phyloP scores from a whole-genome alignment of 2,329 filamentous ascomycete genomes.

The Penicillium concentricum region DNA sequence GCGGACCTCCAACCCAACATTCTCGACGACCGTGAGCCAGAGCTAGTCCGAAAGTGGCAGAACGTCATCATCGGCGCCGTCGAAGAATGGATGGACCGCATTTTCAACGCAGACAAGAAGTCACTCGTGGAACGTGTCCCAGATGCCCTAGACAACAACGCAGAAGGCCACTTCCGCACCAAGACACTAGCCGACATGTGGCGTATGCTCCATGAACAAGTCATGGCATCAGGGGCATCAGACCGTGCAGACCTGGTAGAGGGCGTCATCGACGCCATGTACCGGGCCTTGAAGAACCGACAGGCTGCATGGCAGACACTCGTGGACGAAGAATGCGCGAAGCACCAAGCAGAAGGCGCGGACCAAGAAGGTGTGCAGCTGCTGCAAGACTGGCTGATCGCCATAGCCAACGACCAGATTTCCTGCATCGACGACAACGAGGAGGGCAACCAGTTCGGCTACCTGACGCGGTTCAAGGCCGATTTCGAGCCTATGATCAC shows the following conservation, averaged over 20 bases:
- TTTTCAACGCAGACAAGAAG: slow-evolving; percentile 76
- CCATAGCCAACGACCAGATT: slow-evolving; percentile 97
- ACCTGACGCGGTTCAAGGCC: slow-evolving; percentile 80
- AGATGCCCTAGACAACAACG: slow-evolving; percentile 80
- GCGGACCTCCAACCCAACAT: slow-evolving; percentile 80
- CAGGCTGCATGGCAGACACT: slow-evolving; percentile 86
- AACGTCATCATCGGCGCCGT: slow-evolving; percentile 93
- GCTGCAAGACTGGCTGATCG: slow-evolving; percentile 86
- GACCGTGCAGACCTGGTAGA: slow-evolving; percentile 87
- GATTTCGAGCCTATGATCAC: slow-evolving; percentile 81
- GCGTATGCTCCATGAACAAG: slow-evolving; percentile 94
- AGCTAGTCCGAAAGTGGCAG: slow-evolving; percentile 90
- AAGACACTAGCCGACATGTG: slow-evolving; percentile 92
- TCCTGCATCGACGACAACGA: slow-evolving; percentile 89
- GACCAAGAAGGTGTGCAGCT: slow-evolving; percentile 69
- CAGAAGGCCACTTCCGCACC: slow-evolving; percentile 87
- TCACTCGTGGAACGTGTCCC: slow-evolving; percentile 76
- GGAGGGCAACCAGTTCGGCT: slow-evolving; percentile 74
- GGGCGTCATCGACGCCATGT: slow-evolving; percentile 95
- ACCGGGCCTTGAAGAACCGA: slow-evolving; percentile 75
- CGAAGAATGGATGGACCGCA: slow-evolving; percentile 96
- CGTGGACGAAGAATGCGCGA: slow-evolving; percentile 78
- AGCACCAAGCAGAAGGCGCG: slow-evolving; percentile 59
- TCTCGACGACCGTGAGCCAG: slow-evolving; percentile 83
- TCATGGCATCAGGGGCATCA: slow-evolving; percentile 79